A percentile compares a stretch with the other conserved stretches of the same genome.
phyloP scores from a whole-genome alignment of 495 filamentous ascomycete species.

The Neurospora sp. region DNA sequence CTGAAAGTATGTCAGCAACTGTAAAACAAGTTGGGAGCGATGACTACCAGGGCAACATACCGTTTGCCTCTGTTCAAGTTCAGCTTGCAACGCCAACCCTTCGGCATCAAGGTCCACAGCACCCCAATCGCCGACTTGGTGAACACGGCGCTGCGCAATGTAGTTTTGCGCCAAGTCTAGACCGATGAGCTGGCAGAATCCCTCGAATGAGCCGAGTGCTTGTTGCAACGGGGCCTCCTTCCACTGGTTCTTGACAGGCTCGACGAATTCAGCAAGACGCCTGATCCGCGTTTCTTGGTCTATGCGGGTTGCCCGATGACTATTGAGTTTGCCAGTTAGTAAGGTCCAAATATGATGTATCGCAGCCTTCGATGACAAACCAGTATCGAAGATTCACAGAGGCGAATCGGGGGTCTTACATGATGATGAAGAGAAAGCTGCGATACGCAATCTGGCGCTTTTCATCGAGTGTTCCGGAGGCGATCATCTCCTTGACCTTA shows the following conservation, averaged over 20 bases:
- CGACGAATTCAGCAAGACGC: conserved; percentile 62
- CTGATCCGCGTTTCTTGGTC: conserved; percentile 52
- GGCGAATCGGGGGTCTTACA: conserved; percentile 39
- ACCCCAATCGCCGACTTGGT: conserved; percentile 77
- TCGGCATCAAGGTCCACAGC: conserved; percentile 62
- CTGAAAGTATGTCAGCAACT: conserved; percentile 27
- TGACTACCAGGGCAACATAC: conserved; percentile 27
- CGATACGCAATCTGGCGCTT: conserved; percentile 55
- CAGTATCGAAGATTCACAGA: not conserved
- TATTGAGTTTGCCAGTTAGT: conserved; percentile 20
- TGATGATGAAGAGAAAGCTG: conserved; percentile 83
- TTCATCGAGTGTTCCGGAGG: conserved; percentile 63
- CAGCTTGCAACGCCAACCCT: conserved; percentile 65
- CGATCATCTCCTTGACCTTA: conserved; percentile 72
- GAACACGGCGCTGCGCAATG: conserved; percentile 58
- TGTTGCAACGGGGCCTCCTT: conserved; percentile 56
- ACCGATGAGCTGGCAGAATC: conserved; percentile 71
- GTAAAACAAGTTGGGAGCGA: not conserved
- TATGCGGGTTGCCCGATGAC: conserved; percentile 70
- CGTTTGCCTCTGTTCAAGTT: conserved; percentile 64
- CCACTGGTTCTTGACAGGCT: conserved; percentile 74
- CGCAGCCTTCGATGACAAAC: not conserved
- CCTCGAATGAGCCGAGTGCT: conserved; percentile 62
- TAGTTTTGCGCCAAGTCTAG: conserved; percentile 74
- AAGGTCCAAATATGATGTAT: not conserved